phyloP scores from a whole-genome alignment of 495 filamentous ascomycete genomes.

The Xylaria intraflava region DNA sequence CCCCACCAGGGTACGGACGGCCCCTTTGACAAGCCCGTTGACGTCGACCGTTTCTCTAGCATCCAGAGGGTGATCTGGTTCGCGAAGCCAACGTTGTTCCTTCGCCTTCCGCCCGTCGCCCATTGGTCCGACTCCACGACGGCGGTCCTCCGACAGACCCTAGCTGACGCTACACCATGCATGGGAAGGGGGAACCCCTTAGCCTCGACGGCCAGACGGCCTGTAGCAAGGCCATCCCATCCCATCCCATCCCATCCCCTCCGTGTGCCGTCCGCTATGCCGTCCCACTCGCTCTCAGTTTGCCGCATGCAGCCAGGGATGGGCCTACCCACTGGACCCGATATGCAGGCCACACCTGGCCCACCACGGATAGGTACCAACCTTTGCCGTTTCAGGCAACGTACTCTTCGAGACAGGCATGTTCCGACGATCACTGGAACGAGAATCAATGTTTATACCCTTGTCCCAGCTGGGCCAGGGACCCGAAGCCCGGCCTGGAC shows the following conservation, averaged over 20 bases:
- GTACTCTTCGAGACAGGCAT: conserved; percentile 28
- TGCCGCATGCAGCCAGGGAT: conserved; percentile 31
- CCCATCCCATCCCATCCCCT: neutral
- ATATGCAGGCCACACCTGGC: conserved; percentile 31
- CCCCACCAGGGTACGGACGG: conserved; percentile 29
- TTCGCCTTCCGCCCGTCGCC: conserved; percentile 16
- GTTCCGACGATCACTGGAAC: conserved; percentile 32
- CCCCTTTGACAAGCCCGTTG: conserved; percentile 18
- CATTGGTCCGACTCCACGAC: neutral
- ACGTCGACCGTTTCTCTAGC: conserved; percentile 24
- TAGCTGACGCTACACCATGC: conserved; percentile 8
- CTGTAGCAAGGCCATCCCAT: neutral
- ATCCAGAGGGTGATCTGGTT: conserved; percentile 9
- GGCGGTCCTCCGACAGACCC: conserved; percentile 1
- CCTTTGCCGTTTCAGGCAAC: conserved; percentile 23
- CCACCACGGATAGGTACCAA: conserved; percentile 26
- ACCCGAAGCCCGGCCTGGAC: conserved; percentile 7
- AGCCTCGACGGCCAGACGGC: conserved; percentile 22
- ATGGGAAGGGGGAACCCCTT: conserved; percentile 20
- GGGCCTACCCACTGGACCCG: conserved; percentile 23
- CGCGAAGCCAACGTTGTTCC: conserved; percentile 16
- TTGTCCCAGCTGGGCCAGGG: conserved; percentile 15
- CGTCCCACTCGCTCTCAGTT: conserved; percentile 26
- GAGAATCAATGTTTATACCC: conserved; percentile 27
- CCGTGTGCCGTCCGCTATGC: conserved; percentile 14